Evolutionary conservation across 2,329 filamentous ascomycete species (phyloP).

Genomic region (Colletotrichum magnum): DNA sequence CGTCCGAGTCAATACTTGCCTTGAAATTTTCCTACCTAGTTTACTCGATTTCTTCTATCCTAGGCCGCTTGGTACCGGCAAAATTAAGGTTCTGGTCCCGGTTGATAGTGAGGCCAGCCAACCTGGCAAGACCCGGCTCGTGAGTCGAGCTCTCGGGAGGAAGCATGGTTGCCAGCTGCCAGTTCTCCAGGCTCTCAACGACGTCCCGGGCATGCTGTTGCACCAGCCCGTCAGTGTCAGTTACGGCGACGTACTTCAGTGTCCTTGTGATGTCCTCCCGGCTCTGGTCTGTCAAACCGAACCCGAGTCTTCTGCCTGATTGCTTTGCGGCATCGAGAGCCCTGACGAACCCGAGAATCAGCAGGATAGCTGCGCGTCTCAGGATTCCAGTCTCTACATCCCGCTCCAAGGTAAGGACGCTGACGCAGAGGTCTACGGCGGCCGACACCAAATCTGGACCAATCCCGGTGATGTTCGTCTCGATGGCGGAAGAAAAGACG

Average conservation of each 20-base stretch:
- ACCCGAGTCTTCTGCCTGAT: conserved; percentile 60
- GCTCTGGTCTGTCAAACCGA: conserved; percentile 68
- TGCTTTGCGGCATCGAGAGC: conserved; percentile 70
- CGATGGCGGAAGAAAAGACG: conserved; percentile 72
- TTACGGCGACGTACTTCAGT: conserved; percentile 73
- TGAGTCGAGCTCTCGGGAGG: conserved; percentile 43
- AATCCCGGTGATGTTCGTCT: conserved; percentile 71
- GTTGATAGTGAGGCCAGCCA: conserved; percentile 30
- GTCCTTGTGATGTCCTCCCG: conserved; percentile 74
- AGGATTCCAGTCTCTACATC: conserved; percentile 74
- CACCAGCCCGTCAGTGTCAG: conserved; percentile 79
- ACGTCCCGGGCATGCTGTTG: conserved; percentile 76
- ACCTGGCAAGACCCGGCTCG: conserved; percentile 22
- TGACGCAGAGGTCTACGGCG: conserved; percentile 74
- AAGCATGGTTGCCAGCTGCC: conserved; percentile 68
- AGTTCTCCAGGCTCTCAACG: conserved; percentile 76
- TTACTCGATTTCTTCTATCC: conserved; percentile 75
- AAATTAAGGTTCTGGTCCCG: conserved; percentile 29
- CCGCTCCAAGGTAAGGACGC: conserved; percentile 74
- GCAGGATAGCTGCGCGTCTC: conserved; percentile 75
- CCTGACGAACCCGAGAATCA: conserved; percentile 73
- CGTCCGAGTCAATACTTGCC: not conserved
- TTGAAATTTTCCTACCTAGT: not conserved
- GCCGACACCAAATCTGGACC: conserved; percentile 66
- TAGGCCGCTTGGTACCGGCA: conserved; percentile 47